phyloP scores from a whole-genome alignment of 2,329 filamentous ascomycete species.

The Colletotrichum destructivum region DNA sequence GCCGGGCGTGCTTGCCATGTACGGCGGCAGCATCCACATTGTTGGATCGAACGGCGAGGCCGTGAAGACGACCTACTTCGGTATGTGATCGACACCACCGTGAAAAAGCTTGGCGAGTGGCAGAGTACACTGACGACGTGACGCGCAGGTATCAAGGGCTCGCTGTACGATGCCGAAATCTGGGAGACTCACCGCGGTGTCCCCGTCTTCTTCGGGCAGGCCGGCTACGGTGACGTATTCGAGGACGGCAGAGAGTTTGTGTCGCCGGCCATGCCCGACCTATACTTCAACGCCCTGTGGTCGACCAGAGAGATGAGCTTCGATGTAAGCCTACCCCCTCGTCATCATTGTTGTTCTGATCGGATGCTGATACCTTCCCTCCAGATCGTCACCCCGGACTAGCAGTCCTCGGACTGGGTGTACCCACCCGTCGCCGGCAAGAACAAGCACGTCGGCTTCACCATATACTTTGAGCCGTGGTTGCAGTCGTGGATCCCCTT shows the following conservation, averaged over 20 bases:
- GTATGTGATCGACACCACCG: slow-evolving; percentile 10
- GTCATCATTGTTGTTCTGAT: no score
- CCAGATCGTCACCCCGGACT: no score
- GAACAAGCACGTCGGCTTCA: slow-evolving; percentile 58
- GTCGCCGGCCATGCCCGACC: no score
- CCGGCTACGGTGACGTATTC: slow-evolving; percentile 50
- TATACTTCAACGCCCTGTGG: slow-evolving; percentile 40
- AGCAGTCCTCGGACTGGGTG: no score
- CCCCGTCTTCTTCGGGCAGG: no score
- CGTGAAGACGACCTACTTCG: slow-evolving; percentile 46
- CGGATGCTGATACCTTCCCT: no score
- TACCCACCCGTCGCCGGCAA: slow-evolving; percentile 58
- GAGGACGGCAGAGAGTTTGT: background rate
- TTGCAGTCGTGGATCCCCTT: background rate
- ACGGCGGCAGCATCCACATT: slow-evolving; percentile 47
- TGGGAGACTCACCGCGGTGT: no score
- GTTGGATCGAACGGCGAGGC: slow-evolving; percentile 46
- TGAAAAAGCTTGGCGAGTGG: no score
- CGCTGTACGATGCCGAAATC: no score
- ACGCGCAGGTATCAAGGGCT: no score
- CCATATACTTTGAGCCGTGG: no score
- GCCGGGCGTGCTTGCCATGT: slow-evolving; percentile 44
- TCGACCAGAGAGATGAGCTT: slow-evolving; percentile 62
- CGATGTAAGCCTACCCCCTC: slow-evolving; percentile 9
- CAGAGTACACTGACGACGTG: no score